Percentiles rank a stretch among this genome's conserved stretches.
phyloP scores from a whole-genome alignment of 306 rosid genomes.

The Prunus salicina region DNA sequence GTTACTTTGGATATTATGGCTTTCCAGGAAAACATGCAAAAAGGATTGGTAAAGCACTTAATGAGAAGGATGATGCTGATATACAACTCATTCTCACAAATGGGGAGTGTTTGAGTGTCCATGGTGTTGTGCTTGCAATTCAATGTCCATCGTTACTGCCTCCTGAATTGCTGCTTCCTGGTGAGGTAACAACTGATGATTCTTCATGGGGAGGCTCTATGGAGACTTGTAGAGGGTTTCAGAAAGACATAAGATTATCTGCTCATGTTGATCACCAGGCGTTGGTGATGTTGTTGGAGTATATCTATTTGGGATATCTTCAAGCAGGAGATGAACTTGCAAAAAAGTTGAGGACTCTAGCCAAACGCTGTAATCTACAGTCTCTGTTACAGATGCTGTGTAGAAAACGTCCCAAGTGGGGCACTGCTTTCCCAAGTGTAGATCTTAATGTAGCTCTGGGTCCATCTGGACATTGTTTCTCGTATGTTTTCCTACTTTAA shows the following conservation, averaged over 20 bases:
- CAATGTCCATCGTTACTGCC: conserved; percentile 77
- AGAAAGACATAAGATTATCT: conserved; percentile 58
- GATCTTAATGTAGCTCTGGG: conserved; percentile 58
- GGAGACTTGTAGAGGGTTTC: conserved; percentile 17
- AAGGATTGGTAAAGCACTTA: conserved; percentile 58
- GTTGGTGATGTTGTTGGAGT: conserved; percentile 64
- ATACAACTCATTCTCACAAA: conserved; percentile 45
- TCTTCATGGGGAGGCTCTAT: conserved; percentile 18
- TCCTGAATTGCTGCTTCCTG: conserved; percentile 23
- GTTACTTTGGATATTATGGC: conserved; percentile 70
- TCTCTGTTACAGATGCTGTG: conserved; percentile 61
- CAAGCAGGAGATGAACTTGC: conserved; percentile 53
- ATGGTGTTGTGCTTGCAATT: conserved; percentile 66
- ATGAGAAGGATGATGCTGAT: conserved; percentile 56
- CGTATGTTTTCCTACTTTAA: conserved; percentile 52
- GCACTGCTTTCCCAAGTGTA: conserved; percentile 49
- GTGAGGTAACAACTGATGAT: conserved; percentile 22
- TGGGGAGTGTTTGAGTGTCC: conserved; percentile 55
- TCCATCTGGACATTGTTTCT: conserved; percentile 58
- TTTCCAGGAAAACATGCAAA: conserved; percentile 68
- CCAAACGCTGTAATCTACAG: conserved; percentile 63
- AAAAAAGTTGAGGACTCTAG: conserved; percentile 61
- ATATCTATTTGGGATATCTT: conserved; percentile 60
- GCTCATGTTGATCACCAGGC: conserved; percentile 63
- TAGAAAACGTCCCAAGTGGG: conserved; percentile 71